These are phyloP conservation scores for Penicillium italicum DNA, from an alignment of 2,329 filamentous ascomycete genomes.

Conservation along the genomic window DNA sequence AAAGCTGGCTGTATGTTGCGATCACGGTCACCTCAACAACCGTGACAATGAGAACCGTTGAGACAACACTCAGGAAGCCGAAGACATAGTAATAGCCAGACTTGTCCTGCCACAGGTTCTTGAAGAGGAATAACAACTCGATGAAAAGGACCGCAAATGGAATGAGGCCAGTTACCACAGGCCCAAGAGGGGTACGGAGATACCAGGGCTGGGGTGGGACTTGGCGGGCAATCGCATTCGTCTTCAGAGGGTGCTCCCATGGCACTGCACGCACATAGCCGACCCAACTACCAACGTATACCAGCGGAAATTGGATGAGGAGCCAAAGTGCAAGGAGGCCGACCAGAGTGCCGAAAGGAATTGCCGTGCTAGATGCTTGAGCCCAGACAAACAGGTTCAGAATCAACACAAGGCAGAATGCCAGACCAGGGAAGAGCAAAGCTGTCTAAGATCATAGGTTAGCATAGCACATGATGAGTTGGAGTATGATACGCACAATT, in stretches of 20 bases:
- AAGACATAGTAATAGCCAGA: conserved; percentile 90
- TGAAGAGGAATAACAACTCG: conserved; percentile 81
- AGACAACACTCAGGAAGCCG: conserved; percentile 75
- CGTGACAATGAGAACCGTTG: conserved; percentile 67
- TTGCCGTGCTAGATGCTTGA: conserved; percentile 80
- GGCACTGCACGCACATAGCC: conserved; percentile 64
- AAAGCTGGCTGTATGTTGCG: conserved; percentile 76
- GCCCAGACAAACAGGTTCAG: conserved; percentile 89
- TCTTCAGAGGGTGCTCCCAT: conserved; percentile 81
- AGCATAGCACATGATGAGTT: conserved; percentile 8
- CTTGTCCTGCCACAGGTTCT: conserved; percentile 86
- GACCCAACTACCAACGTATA: conserved; percentile 75
- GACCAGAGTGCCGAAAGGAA: conserved; percentile 75
- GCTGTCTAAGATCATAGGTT: conserved; percentile 53
- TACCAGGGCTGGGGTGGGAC: conserved; percentile 76
- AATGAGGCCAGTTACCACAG: conserved; percentile 70
- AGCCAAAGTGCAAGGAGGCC: conserved; percentile 75
- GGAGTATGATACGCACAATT: conserved; percentile 43
- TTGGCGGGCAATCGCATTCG: conserved; percentile 66
- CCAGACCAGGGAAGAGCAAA: conserved; percentile 71
- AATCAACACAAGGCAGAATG: conserved; percentile 71
- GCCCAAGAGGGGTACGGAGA: conserved; percentile 58
- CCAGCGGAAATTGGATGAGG: conserved; percentile 78
- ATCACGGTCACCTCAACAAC: conserved; percentile 82
- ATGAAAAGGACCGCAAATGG: conserved; percentile 88